Conservation (phyloP, 345 rosid species). For the Populus pruinosa region DNA sequence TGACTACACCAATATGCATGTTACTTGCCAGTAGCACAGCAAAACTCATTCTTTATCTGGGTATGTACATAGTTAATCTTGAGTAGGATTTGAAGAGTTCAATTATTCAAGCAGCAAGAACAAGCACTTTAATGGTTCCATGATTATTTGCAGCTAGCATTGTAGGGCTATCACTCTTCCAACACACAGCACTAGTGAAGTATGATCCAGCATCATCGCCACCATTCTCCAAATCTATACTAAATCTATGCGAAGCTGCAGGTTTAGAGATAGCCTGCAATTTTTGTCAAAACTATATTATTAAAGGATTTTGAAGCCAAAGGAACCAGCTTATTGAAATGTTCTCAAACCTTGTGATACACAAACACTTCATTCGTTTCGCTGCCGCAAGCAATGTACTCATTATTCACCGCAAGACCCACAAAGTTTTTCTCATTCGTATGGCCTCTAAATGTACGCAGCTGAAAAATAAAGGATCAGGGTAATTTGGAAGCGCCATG, state of each 20-base stretch:
- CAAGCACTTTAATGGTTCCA: slow-evolving; percentile 83
- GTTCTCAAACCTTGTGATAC: slow-evolving; percentile 69
- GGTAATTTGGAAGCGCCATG: neutral
- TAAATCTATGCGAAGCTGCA: slow-evolving; percentile 66
- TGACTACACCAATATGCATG: neutral
- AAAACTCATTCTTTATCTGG: neutral
- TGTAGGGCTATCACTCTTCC: slow-evolving; percentile 88
- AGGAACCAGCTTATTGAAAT: neutral
- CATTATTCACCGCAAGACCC: slow-evolving; percentile 72
- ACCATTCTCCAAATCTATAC: slow-evolving; percentile 63
- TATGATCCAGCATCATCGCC: slow-evolving; percentile 71
- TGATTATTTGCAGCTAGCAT: slow-evolving; percentile 87
- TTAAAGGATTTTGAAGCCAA: neutral
- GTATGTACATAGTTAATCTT: neutral
- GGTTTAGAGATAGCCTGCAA: slow-evolving; percentile 78
- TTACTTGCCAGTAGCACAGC: neutral
- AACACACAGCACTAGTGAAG: slow-evolving; percentile 87
- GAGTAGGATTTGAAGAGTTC: neutral
- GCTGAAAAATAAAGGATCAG: slow-evolving; percentile 37
- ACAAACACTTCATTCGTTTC: slow-evolving; percentile 87
- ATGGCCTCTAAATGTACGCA: slow-evolving; percentile 77
- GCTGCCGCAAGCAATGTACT: slow-evolving; percentile 87
- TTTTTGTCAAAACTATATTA: neutral
- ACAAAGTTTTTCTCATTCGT: slow-evolving; percentile 86
- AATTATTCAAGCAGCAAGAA: slow-evolving; percentile 56